A percentile compares a stretch with the other conserved stretches of the same genome.
phyloP scores from a whole-genome alignment of 179 eudicot genomes.

The Carnegiea gigantea region DNA sequence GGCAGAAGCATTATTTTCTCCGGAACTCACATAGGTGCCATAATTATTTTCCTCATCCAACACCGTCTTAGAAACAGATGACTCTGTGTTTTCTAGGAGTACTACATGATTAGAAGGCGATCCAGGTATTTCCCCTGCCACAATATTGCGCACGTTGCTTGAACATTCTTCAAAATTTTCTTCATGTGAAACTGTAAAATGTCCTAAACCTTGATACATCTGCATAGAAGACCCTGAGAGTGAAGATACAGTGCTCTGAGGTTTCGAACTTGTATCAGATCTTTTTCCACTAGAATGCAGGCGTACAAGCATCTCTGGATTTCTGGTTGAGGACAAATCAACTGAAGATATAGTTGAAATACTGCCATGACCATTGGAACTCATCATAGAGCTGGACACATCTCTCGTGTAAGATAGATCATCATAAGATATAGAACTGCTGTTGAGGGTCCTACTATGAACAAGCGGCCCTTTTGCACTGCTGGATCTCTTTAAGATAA shows the following conservation, averaged over 20 bases:
- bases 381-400: slow-evolving; percentile 58
- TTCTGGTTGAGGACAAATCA: slow-evolving; percentile 62
- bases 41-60: slow-evolving; percentile 6
- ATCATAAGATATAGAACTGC: slow-evolving; percentile 65
- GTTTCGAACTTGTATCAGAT: slow-evolving; percentile 54
- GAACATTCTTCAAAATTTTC: slow-evolving; percentile 46
- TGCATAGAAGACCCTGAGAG: slow-evolving; percentile 68
- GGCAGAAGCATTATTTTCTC: too few relatives aligned
- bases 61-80: slow-evolving; percentile 20
- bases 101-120: slow-evolving; percentile 36
- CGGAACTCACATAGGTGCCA: too few relatives aligned
- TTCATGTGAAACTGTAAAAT: slow-evolving; percentile 43
- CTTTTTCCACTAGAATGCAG: slow-evolving; percentile 58
- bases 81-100: slow-evolving; percentile 36
- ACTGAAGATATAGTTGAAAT: slow-evolving; percentile 72
- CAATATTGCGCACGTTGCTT: slow-evolving; percentile 34
- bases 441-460: slow-evolving; percentile 64
- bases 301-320: slow-evolving; percentile 46
- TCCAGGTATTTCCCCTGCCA: slow-evolving; percentile 25
- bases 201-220: slow-evolving; percentile 46
- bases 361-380: slow-evolving; percentile 67
- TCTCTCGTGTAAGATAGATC: slow-evolving; percentile 76
- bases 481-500: slow-evolving; percentile 60
- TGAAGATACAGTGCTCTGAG: slow-evolving; percentile 66
- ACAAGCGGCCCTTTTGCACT: slow-evolving; percentile 60